Percentiles rank a stretch among this genome's conserved stretches.
Conservation (phyloP, 2,329 filamentous ascomycete species). For the Calycina herbarum region DNA sequence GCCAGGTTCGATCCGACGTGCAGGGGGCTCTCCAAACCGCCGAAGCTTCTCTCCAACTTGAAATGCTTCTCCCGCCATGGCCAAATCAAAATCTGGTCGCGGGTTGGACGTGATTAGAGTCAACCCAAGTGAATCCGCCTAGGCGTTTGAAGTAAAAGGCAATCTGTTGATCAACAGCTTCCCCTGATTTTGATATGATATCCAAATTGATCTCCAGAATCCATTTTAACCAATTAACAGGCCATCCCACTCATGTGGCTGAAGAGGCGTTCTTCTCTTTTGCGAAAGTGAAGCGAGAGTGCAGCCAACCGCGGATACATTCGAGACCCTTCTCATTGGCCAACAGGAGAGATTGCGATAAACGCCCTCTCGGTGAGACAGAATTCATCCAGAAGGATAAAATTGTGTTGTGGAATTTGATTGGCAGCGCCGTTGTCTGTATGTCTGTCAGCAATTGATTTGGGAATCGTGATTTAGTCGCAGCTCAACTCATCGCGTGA, state of each 20-base stretch:
- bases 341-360: neutral
- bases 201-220: neutral
- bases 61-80: too few species aligned
- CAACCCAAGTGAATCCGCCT: too few species aligned
- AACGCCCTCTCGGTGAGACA: slow-evolving; percentile 2
- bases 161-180: too few species aligned
- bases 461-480: too few species aligned
- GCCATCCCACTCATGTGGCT: neutral
- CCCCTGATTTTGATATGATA: too few species aligned
- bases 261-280: neutral
- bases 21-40: neutral
- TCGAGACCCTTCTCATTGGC: neutral
- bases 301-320: neutral
- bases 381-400: neutral
- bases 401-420: neutral
- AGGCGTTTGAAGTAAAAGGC: too few species aligned
- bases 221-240: neutral
- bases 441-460: too few species aligned
- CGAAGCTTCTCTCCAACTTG: neutral
- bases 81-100: too few species aligned
- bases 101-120: too few species aligned
- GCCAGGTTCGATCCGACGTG: neutral
- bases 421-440: neutral
- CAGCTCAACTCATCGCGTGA: too few species aligned
- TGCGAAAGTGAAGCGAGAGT: slow-evolving; percentile 2